These are phyloP conservation scores for Candida morakotiae DNA, from an alignment of 805 yeast species.

Conservation along the genomic window DNA sequence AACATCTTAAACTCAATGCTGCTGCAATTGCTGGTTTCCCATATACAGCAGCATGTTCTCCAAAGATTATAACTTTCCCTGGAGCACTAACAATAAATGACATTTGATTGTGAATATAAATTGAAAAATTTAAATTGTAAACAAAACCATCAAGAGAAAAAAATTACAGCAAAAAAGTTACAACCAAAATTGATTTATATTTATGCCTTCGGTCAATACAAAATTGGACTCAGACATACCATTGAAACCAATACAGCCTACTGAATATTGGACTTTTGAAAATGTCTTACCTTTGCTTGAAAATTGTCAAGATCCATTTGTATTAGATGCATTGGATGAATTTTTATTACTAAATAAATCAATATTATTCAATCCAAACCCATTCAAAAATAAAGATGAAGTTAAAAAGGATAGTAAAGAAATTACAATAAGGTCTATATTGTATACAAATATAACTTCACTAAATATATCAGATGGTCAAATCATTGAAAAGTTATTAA, in stretches of 20 bases:
- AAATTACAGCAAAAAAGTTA: neutral
- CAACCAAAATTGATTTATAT: neutral
- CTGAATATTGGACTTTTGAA: constrained; percentile 37
- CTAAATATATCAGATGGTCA: constrained; percentile 35
- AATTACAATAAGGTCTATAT: constrained; percentile 37
- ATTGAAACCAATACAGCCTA: constrained; percentile 29
- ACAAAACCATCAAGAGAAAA: neutral
- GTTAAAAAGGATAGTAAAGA: constrained; percentile 17
- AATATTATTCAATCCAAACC: constrained; percentile 27
- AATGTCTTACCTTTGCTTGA: constrained; percentile 31
- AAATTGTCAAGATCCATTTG: constrained; percentile 25
- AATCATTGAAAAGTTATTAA: constrained; percentile 34
- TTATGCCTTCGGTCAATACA: constrained; percentile 3
- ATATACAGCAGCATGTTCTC: constrained; percentile 95
- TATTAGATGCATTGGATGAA: constrained; percentile 36
- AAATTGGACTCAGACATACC: constrained; percentile 7
- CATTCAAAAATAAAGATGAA: constrained; percentile 16
- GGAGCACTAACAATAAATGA: constrained; percentile 89
- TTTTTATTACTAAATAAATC: constrained; percentile 29
- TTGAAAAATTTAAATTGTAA: constrained; percentile 1
- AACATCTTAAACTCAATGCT: constrained; percentile 82
- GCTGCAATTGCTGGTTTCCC: constrained; percentile 96
- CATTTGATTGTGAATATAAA: too few species aligned
- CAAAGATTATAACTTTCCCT: constrained; percentile 92
- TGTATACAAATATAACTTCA: constrained; percentile 31